Percentiles rank a stretch among this genome's conserved stretches.
phyloP scores from a whole-genome alignment of 257 asterid species.

The Coffea eugenioides region DNA sequence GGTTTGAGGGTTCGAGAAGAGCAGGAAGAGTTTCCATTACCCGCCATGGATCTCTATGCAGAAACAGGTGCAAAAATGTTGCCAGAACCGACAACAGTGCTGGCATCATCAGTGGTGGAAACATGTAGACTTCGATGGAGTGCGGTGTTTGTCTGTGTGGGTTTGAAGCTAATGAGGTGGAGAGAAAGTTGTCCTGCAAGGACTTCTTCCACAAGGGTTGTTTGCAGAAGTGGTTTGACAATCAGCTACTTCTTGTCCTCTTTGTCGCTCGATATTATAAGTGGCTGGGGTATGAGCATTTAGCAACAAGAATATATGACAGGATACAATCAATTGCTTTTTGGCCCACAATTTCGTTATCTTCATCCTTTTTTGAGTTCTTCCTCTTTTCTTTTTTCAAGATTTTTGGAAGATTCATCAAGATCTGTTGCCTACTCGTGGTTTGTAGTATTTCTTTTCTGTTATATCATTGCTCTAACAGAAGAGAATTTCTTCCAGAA shows the following conservation, averaged over 20 bases:
- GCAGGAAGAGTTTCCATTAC: constrained; percentile 36
- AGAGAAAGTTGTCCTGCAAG: constrained; percentile 65
- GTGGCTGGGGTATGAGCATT: not conserved
- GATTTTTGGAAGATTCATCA: not conserved
- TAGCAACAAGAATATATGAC: not conserved
- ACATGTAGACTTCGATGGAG: constrained; percentile 20
- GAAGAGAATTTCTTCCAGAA: not conserved
- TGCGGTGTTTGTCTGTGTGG: constrained; percentile 60
- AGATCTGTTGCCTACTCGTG: not conserved
- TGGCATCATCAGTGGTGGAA: not conserved
- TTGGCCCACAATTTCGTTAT: not conserved
- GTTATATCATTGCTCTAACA: not conserved
- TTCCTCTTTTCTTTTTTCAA: not conserved
- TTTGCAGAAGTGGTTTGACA: constrained; percentile 59
- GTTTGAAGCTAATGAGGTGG: constrained; percentile 49
- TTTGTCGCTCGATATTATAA: constrained; percentile 49
- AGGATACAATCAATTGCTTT: not conserved
- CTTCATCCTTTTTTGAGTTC: not conserved
- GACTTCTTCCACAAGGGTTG: constrained; percentile 67
- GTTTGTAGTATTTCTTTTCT: not conserved
- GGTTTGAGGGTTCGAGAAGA: not conserved
- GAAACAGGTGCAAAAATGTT: constrained; percentile 6
- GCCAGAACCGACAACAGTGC: not conserved
- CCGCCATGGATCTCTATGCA: constrained; percentile 33
- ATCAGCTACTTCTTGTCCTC: constrained; percentile 59